These are phyloP conservation scores for Epichloe aotearoae DNA, from an alignment of 2,329 filamentous ascomycete genomes.

Conservation along the genomic window DNA sequence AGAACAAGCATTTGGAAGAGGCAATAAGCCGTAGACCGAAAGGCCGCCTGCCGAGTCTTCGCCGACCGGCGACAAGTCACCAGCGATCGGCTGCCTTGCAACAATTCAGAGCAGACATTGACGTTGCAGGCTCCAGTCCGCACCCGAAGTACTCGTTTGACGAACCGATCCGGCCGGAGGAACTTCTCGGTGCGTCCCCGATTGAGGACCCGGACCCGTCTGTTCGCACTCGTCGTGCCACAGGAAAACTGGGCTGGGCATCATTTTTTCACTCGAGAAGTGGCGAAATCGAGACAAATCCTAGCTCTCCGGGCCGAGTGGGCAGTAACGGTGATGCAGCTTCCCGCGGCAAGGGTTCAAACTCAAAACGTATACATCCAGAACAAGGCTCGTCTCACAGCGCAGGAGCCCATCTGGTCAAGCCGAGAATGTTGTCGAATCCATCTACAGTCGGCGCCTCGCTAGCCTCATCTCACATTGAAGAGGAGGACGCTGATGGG, in stretches of 20 bases:
- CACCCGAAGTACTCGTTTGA: constrained; percentile 23
- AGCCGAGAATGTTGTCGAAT: constrained; percentile 23
- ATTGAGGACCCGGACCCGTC: constrained; percentile 10
- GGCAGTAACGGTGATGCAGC: constrained; percentile 12
- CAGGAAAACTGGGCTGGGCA: constrained; percentile 26
- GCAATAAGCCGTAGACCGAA: constrained; percentile 36
- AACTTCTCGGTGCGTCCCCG: constrained; percentile 16
- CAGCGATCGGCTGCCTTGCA: constrained; percentile 61
- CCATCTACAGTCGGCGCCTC: constrained; percentile 11
- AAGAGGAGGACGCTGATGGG: constrained; percentile 9
- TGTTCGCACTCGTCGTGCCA: constrained; percentile 1
- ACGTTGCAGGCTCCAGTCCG: constrained; percentile 12
- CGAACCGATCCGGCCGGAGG: constrained; percentile 18
- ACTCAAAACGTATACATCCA: constrained; percentile 16
- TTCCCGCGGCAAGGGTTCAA: constrained; percentile 11
- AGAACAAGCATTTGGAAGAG: constrained; percentile 26
- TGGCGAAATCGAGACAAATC: constrained; percentile 13
- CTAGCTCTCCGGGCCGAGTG: constrained; percentile 12
- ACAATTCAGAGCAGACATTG: constrained; percentile 27
- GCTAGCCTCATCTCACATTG: constrained; percentile 13
- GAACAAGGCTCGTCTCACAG: constrained; percentile 11
- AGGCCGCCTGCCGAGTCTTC: constrained; percentile 51
- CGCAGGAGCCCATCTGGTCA: constrained; percentile 20
- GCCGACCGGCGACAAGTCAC: constrained; percentile 66
- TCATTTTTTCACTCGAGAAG: constrained; percentile 42